Evolutionary conservation across 257 asterid species (phyloP).

Genomic region (Lithospermum erythrorhizon): DNA sequence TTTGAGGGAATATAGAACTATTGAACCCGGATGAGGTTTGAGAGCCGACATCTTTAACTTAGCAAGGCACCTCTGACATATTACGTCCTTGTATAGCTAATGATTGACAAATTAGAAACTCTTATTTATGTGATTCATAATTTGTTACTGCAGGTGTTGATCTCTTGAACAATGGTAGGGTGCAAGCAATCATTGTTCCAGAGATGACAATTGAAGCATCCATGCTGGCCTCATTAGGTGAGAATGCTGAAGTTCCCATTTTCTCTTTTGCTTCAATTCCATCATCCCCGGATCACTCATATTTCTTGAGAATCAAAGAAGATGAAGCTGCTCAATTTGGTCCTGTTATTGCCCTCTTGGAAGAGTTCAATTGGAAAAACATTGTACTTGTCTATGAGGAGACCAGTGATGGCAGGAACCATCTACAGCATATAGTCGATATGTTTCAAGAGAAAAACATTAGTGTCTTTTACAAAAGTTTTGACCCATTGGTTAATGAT

Average conservation of each 20-base stretch:
- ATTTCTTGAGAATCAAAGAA: conserved; percentile 23
- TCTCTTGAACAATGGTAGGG: conserved; percentile 26
- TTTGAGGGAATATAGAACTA: too few species aligned
- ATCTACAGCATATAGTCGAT: neutral
- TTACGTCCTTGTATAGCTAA: too few species aligned
- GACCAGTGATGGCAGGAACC: conserved; percentile 15
- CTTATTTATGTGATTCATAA: neutral
- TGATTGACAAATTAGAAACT: too few species aligned
- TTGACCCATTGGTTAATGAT: conserved; percentile 17
- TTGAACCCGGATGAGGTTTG: too few species aligned
- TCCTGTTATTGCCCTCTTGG: conserved; percentile 20
- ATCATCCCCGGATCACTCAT: conserved; percentile 18
- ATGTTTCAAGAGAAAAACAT: conserved; percentile 1
- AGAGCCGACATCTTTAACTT: too few species aligned
- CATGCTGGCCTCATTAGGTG: conserved; percentile 19
- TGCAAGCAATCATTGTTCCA: conserved; percentile 26
- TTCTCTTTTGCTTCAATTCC: conserved; percentile 24
- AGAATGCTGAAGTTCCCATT: conserved; percentile 23
- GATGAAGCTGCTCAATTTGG: conserved; percentile 27
- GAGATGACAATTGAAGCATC: conserved; percentile 15
- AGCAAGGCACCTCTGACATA: too few species aligned
- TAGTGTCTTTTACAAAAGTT: conserved; percentile 7
- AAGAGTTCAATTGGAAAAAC: conserved; percentile 25
- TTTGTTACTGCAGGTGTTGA: conserved; percentile 24
- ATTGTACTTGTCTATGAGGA: conserved; percentile 22